Conservation (phyloP, 495 filamentous ascomycete species). For the Clavariopsis aquatica region DNA sequence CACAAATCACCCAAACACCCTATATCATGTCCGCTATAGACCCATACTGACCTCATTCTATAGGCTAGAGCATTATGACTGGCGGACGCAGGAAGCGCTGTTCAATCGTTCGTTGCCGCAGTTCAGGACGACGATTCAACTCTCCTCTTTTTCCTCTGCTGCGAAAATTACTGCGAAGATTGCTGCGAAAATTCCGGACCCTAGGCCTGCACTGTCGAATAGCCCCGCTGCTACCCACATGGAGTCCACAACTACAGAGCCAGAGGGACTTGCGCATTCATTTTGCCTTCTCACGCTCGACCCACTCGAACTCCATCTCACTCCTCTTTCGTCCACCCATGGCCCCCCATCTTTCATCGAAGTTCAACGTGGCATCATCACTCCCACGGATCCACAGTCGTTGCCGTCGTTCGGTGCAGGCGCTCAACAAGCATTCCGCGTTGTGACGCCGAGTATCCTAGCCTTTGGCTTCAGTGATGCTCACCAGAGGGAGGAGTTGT, state of each 20-base stretch:
- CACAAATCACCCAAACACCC: not conserved
- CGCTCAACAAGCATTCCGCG: slow-evolving; percentile 43
- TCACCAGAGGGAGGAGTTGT: slow-evolving; percentile 37
- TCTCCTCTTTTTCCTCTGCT: not conserved
- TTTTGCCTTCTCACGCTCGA: slow-evolving; percentile 45
- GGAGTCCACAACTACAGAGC: too few species aligned
- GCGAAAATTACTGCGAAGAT: not conserved
- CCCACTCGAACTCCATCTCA: slow-evolving; percentile 41
- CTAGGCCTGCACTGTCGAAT: too few species aligned
- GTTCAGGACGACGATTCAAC: slow-evolving; percentile 56
- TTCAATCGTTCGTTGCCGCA: slow-evolving; percentile 61
- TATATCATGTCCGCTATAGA: slow-evolving; percentile 12
- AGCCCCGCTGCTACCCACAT: too few species aligned
- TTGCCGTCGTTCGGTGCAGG: slow-evolving; percentile 30
- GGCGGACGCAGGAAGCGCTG: slow-evolving; percentile 57
- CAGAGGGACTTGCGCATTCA: slow-evolving; percentile 38
- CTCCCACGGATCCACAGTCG: slow-evolving; percentile 40
- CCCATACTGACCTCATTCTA: slow-evolving; percentile 7
- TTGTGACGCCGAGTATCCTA: slow-evolving; percentile 46
- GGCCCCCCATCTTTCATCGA: slow-evolving; percentile 46
- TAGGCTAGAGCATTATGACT: slow-evolving; percentile 64
- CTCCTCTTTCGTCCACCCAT: slow-evolving; percentile 46
- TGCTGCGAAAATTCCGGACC: too few species aligned
- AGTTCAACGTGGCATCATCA: slow-evolving; percentile 41
- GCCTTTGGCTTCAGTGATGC: slow-evolving; percentile 49